Base-by-base conservation (phyloP, 768 basidiomycete genomes). In the Tulasnella sp. region DNA sequence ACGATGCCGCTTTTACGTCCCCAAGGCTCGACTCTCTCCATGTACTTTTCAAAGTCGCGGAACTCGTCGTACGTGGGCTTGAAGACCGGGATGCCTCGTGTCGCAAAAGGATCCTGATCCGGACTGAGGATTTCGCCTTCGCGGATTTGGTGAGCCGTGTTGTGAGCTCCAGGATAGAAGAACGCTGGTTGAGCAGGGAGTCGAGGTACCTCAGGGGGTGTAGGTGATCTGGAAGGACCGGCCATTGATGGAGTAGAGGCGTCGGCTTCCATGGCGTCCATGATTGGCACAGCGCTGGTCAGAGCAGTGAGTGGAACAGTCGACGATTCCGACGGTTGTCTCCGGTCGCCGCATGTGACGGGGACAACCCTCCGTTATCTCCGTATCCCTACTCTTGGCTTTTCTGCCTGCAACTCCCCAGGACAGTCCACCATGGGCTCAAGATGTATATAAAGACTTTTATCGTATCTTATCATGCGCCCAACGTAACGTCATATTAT, bases 81-180 rank as follows among this genome's bases (percentile, higher is more conserved):
- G 85, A 99, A 99, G 12, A 99, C 94, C 5, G 96, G 97, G 62
- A 98, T 96, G 41, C 96, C 97, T 65, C 91, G 90, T 76, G 89
- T 86, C 0, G 92, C 91, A 35, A 88, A 78, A 32, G 88, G 90
- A 82, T 94, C 92, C 77, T 92, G 90, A 35, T 84, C 83, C n/a
- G 92, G 92, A 75, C 88, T 86, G 39, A 92, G 82, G 67, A 47
- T 68, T 35, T 35, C 62, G 35, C 62, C 42, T 22, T 39, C 37
- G 52, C 62, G 36, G 71, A 47, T 44, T 22, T 29, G 41, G 47
- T 70, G 63, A 17, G 39, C 39, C 26, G 52, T 11, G 39, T 72
- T 72, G 37, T 72, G 71, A 26, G 62, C 71, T 29, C 35, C 35
- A 11, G 71, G 71, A 64, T 72, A 72, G 62, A 72, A 72, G 62